Evolutionary conservation across 805 yeast species (phyloP).

Genomic region (Soucietia sequanensis): DNA sequence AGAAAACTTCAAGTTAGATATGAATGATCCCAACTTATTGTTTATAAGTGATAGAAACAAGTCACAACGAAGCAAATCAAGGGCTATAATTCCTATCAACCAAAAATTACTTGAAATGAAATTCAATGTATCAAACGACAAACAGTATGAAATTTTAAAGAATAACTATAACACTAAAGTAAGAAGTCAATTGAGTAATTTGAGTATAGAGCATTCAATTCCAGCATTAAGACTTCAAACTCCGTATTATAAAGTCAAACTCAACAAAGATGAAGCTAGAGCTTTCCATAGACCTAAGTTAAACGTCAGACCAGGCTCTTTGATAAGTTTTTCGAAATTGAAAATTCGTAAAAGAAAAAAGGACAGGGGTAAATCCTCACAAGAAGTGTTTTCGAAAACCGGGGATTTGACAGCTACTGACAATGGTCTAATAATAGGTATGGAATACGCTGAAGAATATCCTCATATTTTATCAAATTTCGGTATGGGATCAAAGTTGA

Average conservation of each 20-base stretch:
- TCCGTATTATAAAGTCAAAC: conserved; percentile 82
- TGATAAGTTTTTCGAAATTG: conserved; percentile 70
- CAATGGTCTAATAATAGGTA: conserved; percentile 67
- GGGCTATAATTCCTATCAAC: conserved; percentile 49
- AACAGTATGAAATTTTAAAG: conserved; percentile 76
- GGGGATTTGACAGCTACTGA: conserved; percentile 83
- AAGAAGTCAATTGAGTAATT: conserved; percentile 87
- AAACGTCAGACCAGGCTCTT: conserved; percentile 72
- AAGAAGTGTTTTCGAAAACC: conserved; percentile 68
- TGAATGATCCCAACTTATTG: conserved; percentile 83
- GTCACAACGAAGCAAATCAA: conserved; percentile 12
- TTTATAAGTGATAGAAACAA: conserved; percentile 49
- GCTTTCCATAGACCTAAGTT: conserved; percentile 80
- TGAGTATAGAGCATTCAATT: conserved; percentile 85
- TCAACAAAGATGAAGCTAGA: conserved; percentile 66
- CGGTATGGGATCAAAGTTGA: conserved; percentile 94
- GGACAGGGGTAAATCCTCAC: conserved; percentile 80
- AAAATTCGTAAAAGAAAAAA: conserved; percentile 82
- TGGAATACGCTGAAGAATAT: conserved; percentile 89
- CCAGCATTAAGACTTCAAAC: conserved; percentile 86
- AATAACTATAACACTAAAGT: conserved; percentile 89
- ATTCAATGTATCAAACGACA: conserved; percentile 86
- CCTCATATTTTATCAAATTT: conserved; percentile 82
- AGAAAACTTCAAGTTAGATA: conserved; percentile 57
- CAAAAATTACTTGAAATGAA: conserved; percentile 56